These are phyloP conservation scores for Paraphaeosphaeria sporulosa DNA, from an alignment of 2,329 filamentous ascomycete species.

Conservation along the genomic window DNA sequence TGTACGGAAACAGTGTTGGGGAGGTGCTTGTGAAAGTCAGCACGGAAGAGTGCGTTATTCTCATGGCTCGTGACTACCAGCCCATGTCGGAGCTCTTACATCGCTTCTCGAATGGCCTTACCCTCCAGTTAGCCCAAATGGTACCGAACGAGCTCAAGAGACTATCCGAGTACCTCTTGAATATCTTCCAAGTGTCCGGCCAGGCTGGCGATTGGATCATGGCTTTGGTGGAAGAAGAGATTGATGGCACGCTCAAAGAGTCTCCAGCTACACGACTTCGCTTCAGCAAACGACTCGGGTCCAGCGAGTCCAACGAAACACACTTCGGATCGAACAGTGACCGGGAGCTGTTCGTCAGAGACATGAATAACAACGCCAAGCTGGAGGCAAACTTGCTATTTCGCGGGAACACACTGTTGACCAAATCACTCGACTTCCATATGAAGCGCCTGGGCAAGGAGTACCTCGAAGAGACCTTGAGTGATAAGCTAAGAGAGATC, in stretches of 20 bases:
- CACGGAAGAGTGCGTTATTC: conserved; percentile 87
- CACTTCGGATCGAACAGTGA: conserved; percentile 60
- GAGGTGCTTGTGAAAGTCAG: conserved; percentile 84
- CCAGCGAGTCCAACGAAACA: conserved; percentile 70
- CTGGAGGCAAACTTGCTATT: conserved; percentile 95
- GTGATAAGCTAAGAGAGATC: conserved; percentile 86
- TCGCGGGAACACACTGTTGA: conserved; percentile 91
- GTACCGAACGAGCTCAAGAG: conserved; percentile 79
- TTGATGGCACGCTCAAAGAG: conserved; percentile 89
- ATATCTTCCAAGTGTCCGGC: conserved; percentile 94
- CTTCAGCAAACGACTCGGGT: conserved; percentile 75
- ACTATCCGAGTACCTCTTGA: conserved; percentile 85
- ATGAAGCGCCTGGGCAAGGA: conserved; percentile 95
- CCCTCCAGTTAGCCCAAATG: conserved; percentile 80
- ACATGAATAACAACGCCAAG: conserved; percentile 79
- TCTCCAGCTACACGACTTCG: conserved; percentile 71
- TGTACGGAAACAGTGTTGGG: conserved; percentile 77
- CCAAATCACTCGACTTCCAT: conserved; percentile 91
- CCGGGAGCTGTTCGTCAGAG: conserved; percentile 74
- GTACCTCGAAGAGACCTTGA: conserved; percentile 85
- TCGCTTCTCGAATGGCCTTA: conserved; percentile 82
- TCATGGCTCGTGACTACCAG: conserved; percentile 86
- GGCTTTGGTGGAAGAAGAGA: conserved; percentile 93
- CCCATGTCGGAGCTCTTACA: conserved; percentile 84
- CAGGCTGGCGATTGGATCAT: conserved; percentile 88